Conservation (phyloP, 208 protist genomes). For the Endotrypanum monterogeii region DNA sequence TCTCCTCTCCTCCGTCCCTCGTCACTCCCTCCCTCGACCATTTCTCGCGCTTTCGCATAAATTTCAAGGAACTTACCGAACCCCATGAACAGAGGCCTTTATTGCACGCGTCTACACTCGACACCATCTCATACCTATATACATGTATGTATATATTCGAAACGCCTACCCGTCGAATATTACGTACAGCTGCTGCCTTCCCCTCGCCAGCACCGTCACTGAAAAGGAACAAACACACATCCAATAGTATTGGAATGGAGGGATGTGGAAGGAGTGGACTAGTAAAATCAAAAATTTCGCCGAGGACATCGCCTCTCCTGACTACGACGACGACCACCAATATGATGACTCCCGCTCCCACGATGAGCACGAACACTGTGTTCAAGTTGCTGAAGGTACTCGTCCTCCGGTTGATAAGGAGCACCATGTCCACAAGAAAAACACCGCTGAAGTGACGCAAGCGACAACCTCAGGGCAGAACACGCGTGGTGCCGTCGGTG, state of each 20-base stretch:
- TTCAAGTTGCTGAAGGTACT: no score
- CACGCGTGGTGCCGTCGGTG: neutral
- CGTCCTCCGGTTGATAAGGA: neutral
- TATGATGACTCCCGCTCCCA: neutral
- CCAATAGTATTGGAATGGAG: neutral
- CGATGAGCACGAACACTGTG: neutral
- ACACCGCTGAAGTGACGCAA: neutral
- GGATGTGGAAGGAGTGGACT: conserved; percentile 66
- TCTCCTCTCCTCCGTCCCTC: neutral
- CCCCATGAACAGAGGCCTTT: no score
- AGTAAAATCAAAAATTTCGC: conserved; percentile 77
- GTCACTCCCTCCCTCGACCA: neutral
- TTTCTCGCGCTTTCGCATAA: neutral
- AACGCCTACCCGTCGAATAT: no score
- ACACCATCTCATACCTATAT: neutral
- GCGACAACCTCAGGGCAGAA: neutral
- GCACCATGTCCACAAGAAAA: neutral
- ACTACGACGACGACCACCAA: conserved; percentile 46
- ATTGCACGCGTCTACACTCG: neutral
- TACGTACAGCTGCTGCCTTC: neutral
- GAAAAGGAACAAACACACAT: neutral
- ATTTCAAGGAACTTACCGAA: no score
- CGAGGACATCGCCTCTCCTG: conserved; percentile 68
- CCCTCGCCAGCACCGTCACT: neutral
- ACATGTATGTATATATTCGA: neutral